Percentiles rank a stretch among this genome's conserved stretches.
Evolutionary conservation across 495 filamentous ascomycete genomes (phyloP).

Genomic region (Neohortaea acidophila): DNA sequence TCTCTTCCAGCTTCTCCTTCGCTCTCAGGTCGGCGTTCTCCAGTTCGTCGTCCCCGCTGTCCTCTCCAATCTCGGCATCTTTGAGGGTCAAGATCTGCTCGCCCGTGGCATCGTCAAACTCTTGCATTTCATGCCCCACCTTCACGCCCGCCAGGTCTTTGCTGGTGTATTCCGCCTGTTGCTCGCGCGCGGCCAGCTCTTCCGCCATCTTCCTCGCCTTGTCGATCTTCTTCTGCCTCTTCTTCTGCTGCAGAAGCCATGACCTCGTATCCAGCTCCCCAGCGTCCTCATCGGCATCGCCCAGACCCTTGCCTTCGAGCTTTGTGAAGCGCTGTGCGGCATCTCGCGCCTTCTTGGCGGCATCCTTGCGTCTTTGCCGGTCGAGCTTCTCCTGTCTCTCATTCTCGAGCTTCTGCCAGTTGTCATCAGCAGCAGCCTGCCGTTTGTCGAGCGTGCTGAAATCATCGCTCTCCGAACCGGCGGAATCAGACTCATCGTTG

Average conservation of each 20-base stretch:
- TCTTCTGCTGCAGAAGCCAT: constrained; percentile 79
- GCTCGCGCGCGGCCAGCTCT: constrained; percentile 54
- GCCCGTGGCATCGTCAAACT: constrained; percentile 52
- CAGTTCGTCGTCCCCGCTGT: constrained; percentile 84
- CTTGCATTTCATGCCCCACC: constrained; percentile 68
- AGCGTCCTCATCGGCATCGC: constrained; percentile 48
- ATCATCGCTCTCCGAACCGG: constrained; percentile 40
- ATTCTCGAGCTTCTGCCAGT: constrained; percentile 52
- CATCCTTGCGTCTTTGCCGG: constrained; percentile 60
- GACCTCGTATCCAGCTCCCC: constrained; percentile 62
- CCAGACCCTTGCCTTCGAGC: constrained; percentile 67
- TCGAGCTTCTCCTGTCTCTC: constrained; percentile 50
- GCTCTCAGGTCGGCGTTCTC: constrained; percentile 69
- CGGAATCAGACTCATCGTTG: constrained; percentile 31
- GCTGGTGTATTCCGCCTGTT: constrained; percentile 50
- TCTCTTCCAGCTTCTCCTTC: constrained; percentile 60
- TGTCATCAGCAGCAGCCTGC: constrained; percentile 59
- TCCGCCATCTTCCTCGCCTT: constrained; percentile 58
- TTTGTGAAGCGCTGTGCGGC: constrained; percentile 55
- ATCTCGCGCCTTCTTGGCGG: constrained; percentile 80
- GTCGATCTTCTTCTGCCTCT: constrained; percentile 75
- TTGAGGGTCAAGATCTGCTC: constrained; percentile 84
- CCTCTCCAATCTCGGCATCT: constrained; percentile 70
- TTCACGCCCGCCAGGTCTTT: constrained; percentile 78
- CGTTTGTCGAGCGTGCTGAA: constrained; percentile 67